Base-by-base conservation (phyloP, 106 monocot genomes). In the Acorus calamus region DNA sequence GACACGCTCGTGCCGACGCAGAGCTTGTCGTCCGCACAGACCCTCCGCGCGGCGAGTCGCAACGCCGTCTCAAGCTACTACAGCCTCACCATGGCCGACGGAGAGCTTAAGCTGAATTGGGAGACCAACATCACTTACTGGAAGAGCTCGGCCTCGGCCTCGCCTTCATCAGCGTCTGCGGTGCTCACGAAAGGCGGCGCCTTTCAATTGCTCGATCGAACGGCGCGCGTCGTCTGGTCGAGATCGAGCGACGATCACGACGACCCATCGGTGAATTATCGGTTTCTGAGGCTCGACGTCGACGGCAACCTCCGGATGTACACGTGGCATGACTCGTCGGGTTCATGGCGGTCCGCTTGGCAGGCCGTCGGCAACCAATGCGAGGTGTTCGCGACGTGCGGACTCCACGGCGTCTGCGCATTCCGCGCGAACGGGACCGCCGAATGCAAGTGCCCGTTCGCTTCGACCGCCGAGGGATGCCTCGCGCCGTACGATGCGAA, bases 261-360 rank as follows among this genome's bases (percentile, higher is more conserved):
- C 3, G 74, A 74, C 9, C 10, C 66, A 11, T 44, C 57, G 14
- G 74, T 67, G 2, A 5, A 10, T 7, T 74, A 61, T 11, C 59
- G 74, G 42, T 61, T 64, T 44, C 47, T 74, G 3, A 60, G 67
- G 28, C 45, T 74, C 9, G 74, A 74, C 48, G 59, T 61, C 47
- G 74, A 74, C 60, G 74, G 74, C 2, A 74, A 74, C 14, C 67
- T 74, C 41, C 44, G 74, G 42, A 74, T 66, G 66, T 67, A 74
- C 47, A 67, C 74, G 3, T 67, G 66, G 66, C 7, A 9, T 46
- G 28, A 49, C 7, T 49, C 11, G 11, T 67, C 61, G 6, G 49
- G 47, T 8, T 74, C 60, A 46, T 67, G 74, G 74, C 44, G 49
- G 46, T 3, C 10, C 10, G 66, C 49, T 3, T 74, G 74, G 74